Base-by-base conservation (phyloP, 768 basidiomycete genomes). In the Porphyrellus cyaneotinctus region DNA sequence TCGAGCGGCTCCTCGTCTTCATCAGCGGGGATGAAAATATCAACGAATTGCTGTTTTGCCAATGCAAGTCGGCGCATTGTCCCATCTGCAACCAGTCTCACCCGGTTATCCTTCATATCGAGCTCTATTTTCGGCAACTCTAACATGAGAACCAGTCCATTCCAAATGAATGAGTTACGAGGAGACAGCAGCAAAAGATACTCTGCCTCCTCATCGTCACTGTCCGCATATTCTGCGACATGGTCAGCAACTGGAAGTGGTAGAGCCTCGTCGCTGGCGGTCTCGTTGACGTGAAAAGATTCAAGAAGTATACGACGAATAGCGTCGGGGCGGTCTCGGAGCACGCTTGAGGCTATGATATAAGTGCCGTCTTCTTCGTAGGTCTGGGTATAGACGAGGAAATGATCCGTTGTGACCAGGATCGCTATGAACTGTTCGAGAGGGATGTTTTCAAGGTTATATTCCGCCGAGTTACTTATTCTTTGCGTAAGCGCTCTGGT, bases 391-490 rank as follows among this genome's bases (percentile, higher is more conserved):
- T 97, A 95, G 41, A 99, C 90, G 52, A 99, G 83, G 71, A 94
- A 87, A 67, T 98, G 95, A 57, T 90, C 92, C 8, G 91, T 85
- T 30, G 85, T 82, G 20, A 89, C 83, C 9, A 99, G 78, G 12
- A 79, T 76, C 22, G 83, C 74, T 49, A 98, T 88, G 69, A 95
- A 88, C n/a, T 77, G 76, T 47, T 88, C 87, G 52, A 95, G 73
- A 38, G 85, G 77, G 33, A 86, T 73, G 49, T 82, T 77, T 53
- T 91, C 88, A 30, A 97, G 76, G 53, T 76, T 81, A 63, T 95
- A 97, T 67, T 97, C 94, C 1, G 92, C 89, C 6, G 94, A 90
- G 69, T 95, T 97, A 63, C 89, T 88, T 74, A 95, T 95, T 43
- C 91, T 83, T 60, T 92, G 90, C 0, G 89, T 87, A 41, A 88